Conservation (phyloP, 768 basidiomycete species). For the Serendipita indica region DNA sequence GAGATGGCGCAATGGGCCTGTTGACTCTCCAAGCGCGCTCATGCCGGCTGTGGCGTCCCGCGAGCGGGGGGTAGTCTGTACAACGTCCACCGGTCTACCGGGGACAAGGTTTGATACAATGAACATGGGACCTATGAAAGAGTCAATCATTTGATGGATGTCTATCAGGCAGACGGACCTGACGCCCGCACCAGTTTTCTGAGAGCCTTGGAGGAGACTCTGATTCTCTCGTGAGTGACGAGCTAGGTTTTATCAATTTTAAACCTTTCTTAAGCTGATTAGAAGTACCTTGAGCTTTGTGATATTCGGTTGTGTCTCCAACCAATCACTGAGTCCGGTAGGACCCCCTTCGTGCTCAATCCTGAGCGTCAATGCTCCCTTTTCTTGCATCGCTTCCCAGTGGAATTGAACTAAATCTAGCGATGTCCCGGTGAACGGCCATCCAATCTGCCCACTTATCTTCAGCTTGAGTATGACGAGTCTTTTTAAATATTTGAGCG, state of each 20-base stretch:
- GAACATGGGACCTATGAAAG: slow-evolving; percentile 1
- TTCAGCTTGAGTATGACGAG: not conserved
- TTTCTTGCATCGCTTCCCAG: slow-evolving; percentile 3
- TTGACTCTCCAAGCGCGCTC: slow-evolving; percentile 2
- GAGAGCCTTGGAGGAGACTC: not conserved
- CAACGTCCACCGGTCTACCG: not conserved
- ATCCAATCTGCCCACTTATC: not conserved
- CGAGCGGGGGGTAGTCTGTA: not conserved
- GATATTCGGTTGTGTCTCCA: slow-evolving; percentile 3
- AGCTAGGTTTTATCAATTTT: too few species aligned
- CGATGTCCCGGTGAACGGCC: not conserved
- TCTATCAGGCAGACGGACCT: not conserved
- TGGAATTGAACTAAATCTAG: slow-evolving; percentile 1
- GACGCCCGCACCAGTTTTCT: slow-evolving; percentile 2
- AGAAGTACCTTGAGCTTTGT: not conserved
- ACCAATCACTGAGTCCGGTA: not conserved
- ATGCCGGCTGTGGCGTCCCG: slow-evolving; percentile 4
- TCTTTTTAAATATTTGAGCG: not conserved
- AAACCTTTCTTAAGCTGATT: not conserved
- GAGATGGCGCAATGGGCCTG: not conserved
- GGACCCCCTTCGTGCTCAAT: not conserved
- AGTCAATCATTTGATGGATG: not conserved
- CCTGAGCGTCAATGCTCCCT: not conserved
- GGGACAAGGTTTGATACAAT: slow-evolving; percentile 1
- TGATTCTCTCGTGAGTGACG: not conserved